Base-by-base conservation (phyloP, 495 filamentous ascomycete species). In the Daldinia loculata region DNA sequence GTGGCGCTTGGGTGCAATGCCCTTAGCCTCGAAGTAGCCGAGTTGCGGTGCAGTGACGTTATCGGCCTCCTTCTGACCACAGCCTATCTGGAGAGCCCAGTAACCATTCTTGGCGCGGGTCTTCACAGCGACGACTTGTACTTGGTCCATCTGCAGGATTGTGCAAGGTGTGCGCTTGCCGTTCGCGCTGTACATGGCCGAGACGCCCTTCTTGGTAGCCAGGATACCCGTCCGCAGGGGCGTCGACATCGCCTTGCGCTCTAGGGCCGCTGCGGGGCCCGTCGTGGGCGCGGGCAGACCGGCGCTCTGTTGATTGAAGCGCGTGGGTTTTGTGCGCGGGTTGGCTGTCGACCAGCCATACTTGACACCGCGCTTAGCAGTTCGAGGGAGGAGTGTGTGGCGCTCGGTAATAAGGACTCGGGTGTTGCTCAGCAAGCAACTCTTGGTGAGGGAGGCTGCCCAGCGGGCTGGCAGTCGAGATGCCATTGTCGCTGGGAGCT, bases 181-280 rank as follows among this genome's bases (percentile, higher is more conserved):
- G 34, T 91, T 89, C 60, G 86, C 85, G 75, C 93, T 90, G 84
- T 90, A 98, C 68, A 97, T 81, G 58, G 92, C 94, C 12, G 93
- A 97, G 91, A 99, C 98, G 75, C 95, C 95, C 80, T 92, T 93
- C 82, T 99, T 99, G 75, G 89, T 87, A 7, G 90, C 92, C 30
- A 98, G 84, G 19, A 90, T 89, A 38, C 95, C 95, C 30, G 92
- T 89, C 0, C 95, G 90, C 38, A 92, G 80, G 0, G 95, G 95
- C 7, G 93, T 88, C 0, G 91, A 91, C 63, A 85, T 83, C 55
- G 87, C 89, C 75, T 90, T 93, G 56, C 95, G 92, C 77, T 87
- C 84, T 38, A 98, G 87, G 5, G 95, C 94, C 14, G 93, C 93
- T 3, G 89, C 87, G 11, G 91, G 87, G 6, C 93, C 93, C 11